These are phyloP conservation scores for Nicotiana benthamiana DNA, from an alignment of 257 asterid genomes.

Conservation along the genomic window DNA sequence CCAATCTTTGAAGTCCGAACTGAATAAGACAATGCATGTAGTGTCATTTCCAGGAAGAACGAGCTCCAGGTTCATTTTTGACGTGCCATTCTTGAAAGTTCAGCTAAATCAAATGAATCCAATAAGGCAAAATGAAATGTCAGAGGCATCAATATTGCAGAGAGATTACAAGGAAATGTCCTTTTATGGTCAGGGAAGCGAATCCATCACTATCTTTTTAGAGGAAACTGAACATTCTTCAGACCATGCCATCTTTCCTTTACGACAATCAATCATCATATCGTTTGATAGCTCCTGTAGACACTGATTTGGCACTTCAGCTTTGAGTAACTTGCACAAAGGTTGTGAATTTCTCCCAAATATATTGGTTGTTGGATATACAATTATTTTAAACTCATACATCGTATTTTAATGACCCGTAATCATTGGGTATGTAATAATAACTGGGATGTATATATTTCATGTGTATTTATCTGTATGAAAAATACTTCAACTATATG, in stretches of 20 bases:
- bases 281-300: neutral
- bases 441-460: too few relatives aligned
- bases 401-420: neutral
- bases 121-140: neutral
- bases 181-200: neutral
- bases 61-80: constrained; percentile 40
- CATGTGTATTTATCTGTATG: too few relatives aligned
- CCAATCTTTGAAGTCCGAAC: neutral
- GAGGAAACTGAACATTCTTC: neutral
- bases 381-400: neutral
- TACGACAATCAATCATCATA: constrained; percentile 1
- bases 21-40: neutral
- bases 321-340: constrained; percentile 13
- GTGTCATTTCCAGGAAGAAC: neutral
- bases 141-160: neutral
- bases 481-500: too few relatives aligned
- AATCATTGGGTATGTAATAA: too few relatives aligned
- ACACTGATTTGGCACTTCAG: constrained; percentile 30
- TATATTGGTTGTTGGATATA: neutral
- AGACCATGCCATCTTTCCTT: constrained; percentile 7
- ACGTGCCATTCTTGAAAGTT: constrained; percentile 55
- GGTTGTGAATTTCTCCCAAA: neutral
- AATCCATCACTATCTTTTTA: neutral
- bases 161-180: neutral
- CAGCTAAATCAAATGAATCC: constrained; percentile 42